phyloP scores from a whole-genome alignment of 495 filamentous ascomycete genomes.

The Penicillium pancosmium region DNA sequence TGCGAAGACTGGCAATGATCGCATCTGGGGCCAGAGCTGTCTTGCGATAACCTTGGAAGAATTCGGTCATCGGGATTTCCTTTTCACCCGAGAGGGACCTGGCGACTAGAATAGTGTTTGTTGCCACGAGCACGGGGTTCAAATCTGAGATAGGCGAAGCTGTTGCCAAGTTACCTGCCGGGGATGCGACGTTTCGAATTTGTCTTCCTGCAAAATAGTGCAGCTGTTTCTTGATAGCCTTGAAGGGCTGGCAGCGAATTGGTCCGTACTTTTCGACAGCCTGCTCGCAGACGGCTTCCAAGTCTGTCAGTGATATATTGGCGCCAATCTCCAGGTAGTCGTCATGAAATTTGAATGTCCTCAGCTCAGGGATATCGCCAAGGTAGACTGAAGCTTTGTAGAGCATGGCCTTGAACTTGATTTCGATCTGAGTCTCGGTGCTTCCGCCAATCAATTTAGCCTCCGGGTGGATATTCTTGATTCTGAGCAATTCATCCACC shows the following conservation, averaged over 20 bases:
- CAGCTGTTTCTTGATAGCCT: conserved; percentile 53
- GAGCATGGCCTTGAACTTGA: conserved; percentile 95
- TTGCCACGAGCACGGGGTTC: conserved; percentile 91
- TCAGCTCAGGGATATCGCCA: conserved; percentile 87
- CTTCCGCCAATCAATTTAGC: conserved; percentile 96
- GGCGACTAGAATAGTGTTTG: conserved; percentile 77
- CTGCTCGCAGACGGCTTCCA: conserved; percentile 62
- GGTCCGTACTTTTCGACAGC: conserved; percentile 81
- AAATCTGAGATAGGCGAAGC: conserved; percentile 96
- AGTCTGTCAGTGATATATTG: conserved; percentile 86
- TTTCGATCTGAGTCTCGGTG: conserved; percentile 96
- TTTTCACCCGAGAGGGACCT: conserved; percentile 70
- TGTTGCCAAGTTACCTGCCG: conserved; percentile 92
- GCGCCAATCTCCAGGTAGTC: conserved; percentile 86
- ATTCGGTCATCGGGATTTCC: conserved; percentile 86
- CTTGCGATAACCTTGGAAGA: conserved; percentile 88
- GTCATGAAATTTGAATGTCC: conserved; percentile 76
- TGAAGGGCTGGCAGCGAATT: conserved; percentile 63
- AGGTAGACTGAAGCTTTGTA: conserved; percentile 90
- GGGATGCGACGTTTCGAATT: conserved; percentile 95
- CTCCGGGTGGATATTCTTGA: conserved; percentile 81
- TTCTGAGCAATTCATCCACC: conserved; percentile 82
- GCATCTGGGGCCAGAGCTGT: conserved; percentile 83
- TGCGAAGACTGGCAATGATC: conserved; percentile 82
- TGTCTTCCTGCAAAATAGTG: conserved; percentile 92